Base-by-base conservation (phyloP, 352 stramenopile species). In the Phytophthora capsici region DNA sequence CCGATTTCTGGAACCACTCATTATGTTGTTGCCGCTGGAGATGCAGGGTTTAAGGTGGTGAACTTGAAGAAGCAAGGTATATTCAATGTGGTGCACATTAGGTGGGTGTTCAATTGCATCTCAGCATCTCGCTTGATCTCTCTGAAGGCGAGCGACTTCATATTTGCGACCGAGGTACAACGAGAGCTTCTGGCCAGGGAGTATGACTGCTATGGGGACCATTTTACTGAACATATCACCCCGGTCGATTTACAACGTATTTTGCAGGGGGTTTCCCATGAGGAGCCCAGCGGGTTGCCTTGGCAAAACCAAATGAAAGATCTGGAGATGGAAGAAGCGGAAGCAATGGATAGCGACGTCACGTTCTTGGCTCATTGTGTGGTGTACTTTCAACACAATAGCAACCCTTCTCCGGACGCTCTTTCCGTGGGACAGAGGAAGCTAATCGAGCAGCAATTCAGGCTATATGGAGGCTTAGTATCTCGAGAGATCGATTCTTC, bases 11-110 rank as follows among this genome's bases (percentile, higher is more conserved):
- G 85, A 23, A 80, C 70, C 26, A 93, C 88, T 4, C 74, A 74
- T 36, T 91, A 80, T 45, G 79, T 95, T 13, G 62, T 95, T 9
- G 88, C 82, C 2, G 75, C 84, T 8, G 77, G 72, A 14, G 65
- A 88, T 49, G 47, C 78, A 19, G 88, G 88, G 2, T 88, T 95
- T 40, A 95, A 94, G 68, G 79, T 94, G 19, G 60, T 62, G 19
- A 95, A 93, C 54, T 56, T 94, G 47, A 91, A 90, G 46, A 92
- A 91, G 61, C 88, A 95, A 64, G 85, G 82, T 1, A 63, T 80
- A 37, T 91, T 90, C 68, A 84, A 94, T 53, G 83, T 95, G 20
- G 64, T 94, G 25, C 75, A 82, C 14, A 50, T 91, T 40, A 58
- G 75, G 16, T 95, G 86, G 84, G 53, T 94, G n/a, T 55, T 82